These are phyloP conservation scores for Botrytis paeoniae DNA, from an alignment of 2,329 filamentous ascomycete genomes.

Conservation along the genomic window DNA sequence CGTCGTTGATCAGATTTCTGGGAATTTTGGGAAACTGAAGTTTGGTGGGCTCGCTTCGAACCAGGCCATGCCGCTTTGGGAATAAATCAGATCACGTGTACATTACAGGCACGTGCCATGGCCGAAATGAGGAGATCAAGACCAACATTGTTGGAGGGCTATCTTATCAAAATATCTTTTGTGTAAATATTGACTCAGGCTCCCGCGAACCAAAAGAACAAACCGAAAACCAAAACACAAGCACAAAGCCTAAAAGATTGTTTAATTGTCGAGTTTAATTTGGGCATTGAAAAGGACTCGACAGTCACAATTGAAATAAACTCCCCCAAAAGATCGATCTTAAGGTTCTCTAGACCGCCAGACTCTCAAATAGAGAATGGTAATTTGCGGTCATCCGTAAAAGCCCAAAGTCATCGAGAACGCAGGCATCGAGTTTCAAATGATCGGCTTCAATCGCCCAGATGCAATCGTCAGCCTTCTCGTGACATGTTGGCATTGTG, in stretches of 20 bases:
- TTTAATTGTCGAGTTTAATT: neutral
- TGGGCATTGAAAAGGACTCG: neutral
- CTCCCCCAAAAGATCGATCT: neutral
- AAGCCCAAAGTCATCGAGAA: neutral
- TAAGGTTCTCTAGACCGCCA: neutral
- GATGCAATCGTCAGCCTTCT: neutral
- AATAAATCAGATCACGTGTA: neutral
- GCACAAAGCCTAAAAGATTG: neutral
- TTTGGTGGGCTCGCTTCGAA: slow-evolving; percentile 22
- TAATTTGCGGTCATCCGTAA: neutral
- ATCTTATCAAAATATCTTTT: neutral
- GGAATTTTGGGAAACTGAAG: slow-evolving; percentile 16
- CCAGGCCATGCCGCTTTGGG: slow-evolving; percentile 18
- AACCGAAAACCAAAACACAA: neutral
- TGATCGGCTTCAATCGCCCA: neutral
- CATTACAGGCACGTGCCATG: neutral
- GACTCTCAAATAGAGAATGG: neutral
- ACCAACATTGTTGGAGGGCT: neutral
- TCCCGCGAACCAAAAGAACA: neutral
- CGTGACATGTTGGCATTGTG: neutral
- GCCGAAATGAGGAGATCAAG: neutral
- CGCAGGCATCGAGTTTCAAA: neutral
- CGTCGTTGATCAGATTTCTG: slow-evolving; percentile 23
- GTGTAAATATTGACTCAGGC: neutral
- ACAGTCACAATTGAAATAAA: neutral